Percentiles rank a stretch among this genome's conserved stretches.
phyloP scores from a whole-genome alignment of 1,284 basidiomycete genomes.

The Marasmius tenuissimus region DNA sequence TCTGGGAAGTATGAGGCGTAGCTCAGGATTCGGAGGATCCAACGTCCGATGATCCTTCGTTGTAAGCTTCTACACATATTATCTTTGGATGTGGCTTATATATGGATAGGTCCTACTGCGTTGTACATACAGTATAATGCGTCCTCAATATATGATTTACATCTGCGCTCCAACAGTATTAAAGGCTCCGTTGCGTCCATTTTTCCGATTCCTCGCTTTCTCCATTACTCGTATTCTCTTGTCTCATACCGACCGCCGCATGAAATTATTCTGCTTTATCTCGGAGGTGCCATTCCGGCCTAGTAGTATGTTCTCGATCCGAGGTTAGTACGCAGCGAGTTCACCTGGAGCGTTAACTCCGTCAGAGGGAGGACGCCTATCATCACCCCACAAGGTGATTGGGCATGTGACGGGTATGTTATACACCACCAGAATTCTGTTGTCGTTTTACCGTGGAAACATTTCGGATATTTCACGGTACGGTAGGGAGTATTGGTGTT shows the following conservation, averaged over 20 bases:
- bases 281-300: background rate
- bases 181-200: background rate
- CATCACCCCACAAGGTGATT: background rate
- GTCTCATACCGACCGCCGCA: no score
- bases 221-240: no score
- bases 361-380: background rate
- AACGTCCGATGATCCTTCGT: slow-evolving; percentile 41
- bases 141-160: background rate
- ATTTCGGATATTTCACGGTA: background rate
- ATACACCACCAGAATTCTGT: background rate
- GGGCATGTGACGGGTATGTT: background rate
- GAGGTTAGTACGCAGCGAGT: background rate
- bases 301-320: background rate
- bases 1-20: slow-evolving; percentile 62
- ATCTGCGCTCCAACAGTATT: background rate
- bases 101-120: background rate
- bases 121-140: background rate
- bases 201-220: background rate
- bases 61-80: background rate
- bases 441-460: background rate
- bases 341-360: background rate
- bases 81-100: background rate
- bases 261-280: background rate
- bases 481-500: background rate
- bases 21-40: slow-evolving; percentile 72